Evolutionary conservation across 768 basidiomycete genomes (phyloP).

Genomic region (Macrolepiota albuminosa): DNA sequence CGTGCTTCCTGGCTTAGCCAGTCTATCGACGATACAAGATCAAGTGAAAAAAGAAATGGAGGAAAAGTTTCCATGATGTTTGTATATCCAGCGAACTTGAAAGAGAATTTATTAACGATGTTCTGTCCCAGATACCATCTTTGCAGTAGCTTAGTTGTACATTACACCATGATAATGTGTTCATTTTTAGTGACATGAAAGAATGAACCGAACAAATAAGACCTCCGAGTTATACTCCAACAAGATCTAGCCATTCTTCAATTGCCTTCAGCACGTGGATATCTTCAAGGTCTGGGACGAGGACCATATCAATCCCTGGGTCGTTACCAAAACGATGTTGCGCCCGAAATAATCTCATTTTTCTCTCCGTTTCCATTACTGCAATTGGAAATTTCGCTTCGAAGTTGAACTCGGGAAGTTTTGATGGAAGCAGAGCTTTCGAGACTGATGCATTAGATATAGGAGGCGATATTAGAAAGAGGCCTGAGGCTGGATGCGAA

Average conservation of each 20-base stretch:
- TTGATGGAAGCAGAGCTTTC: constrained; percentile 25
- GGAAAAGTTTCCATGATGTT: constrained; percentile 16
- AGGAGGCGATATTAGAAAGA: constrained; percentile 60
- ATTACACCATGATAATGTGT: constrained; percentile 1
- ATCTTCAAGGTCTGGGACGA: constrained; percentile 30
- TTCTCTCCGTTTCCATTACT: constrained; percentile 34
- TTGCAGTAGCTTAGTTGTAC: constrained; percentile 3
- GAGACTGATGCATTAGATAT: constrained; percentile 32
- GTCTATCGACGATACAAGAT: constrained; percentile 25
- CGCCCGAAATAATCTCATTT: constrained; percentile 28
- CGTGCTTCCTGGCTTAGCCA: constrained; percentile 58
- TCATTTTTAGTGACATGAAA: not conserved
- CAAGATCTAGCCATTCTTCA: constrained; percentile 51
- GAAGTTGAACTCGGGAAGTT: constrained; percentile 49
- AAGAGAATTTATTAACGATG: not conserved
- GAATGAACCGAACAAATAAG: not conserved
- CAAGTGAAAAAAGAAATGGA: constrained; percentile 32
- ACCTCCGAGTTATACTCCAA: constrained; percentile 36
- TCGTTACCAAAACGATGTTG: constrained; percentile 38
- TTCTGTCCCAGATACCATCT: not conserved
- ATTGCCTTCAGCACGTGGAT: constrained; percentile 35
- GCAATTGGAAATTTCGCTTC: constrained; percentile 61
- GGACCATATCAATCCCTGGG: constrained; percentile 32
- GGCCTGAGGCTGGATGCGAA: constrained; percentile 56
- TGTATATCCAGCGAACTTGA: not conserved